Conservation (phyloP, 2,329 filamentous ascomycete genomes). For the Beauveria australis region DNA sequence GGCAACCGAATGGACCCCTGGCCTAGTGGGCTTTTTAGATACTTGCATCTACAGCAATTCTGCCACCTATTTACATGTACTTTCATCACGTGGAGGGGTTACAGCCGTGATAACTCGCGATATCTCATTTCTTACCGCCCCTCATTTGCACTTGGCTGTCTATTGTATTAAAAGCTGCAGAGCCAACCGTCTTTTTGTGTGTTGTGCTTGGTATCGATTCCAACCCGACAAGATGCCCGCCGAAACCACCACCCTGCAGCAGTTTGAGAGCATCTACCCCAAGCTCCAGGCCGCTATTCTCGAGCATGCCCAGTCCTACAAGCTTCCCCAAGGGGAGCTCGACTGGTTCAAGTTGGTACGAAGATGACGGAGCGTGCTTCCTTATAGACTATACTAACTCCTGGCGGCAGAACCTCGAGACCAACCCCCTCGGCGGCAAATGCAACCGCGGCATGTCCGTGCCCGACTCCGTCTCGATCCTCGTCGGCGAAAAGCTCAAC, state of each 20-base stretch:
- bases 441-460: slow-evolving; percentile 99
- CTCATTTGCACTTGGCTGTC: not conserved
- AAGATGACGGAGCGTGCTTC: not conserved
- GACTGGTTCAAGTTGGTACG: slow-evolving; percentile 79
- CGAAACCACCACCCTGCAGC: slow-evolving; percentile 67
- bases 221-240: slow-evolving; percentile 23
- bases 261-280: slow-evolving; percentile 88
- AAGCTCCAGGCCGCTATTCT: slow-evolving; percentile 76
- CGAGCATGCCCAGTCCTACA: slow-evolving; percentile 71
- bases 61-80: not conserved
- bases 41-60: not conserved
- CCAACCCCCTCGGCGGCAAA: slow-evolving; percentile 89
- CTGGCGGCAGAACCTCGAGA: slow-evolving; percentile 59
- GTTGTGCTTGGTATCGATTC: not conserved
- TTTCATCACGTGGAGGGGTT: slow-evolving; percentile 6
- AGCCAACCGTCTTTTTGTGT: not conserved
- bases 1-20: not conserved
- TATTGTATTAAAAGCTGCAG: not conserved
- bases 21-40: not conserved
- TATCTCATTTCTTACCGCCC: slow-evolving; percentile 8
- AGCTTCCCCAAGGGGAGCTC: slow-evolving; percentile 70
- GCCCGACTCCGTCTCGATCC: slow-evolving; percentile 77
- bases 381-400: not conserved
- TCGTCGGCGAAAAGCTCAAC: slow-evolving; percentile 62
- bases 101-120: not conserved